Base-by-base conservation (phyloP, 352 stramenopile genomes). In the Phytophthora colocasiae region DNA sequence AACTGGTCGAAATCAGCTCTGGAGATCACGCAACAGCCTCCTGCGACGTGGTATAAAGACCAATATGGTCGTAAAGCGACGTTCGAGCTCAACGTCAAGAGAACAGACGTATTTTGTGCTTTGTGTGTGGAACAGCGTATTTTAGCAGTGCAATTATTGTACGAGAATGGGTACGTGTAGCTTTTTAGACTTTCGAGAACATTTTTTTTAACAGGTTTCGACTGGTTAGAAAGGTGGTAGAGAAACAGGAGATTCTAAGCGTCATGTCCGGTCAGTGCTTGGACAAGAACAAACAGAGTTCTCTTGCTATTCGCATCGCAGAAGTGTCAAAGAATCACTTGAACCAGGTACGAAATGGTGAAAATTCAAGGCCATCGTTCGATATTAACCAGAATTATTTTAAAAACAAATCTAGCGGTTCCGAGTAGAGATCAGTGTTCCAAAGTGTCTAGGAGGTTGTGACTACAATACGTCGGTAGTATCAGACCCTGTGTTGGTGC, bases 311-410 rank as follows among this genome's bases (percentile, higher is more conserved):
- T 29, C 85, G 85, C 15, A 92, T 93, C 59, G 87, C 87, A 54
- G 81, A 93, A 45, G 85, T 93, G 5, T 93, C 85, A 34, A 93
- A 93, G 69, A 93, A 93, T 64, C 83, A 93, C 45, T 73, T 91
- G 54, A 93, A 93, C 70, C 83, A 91, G 83, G 83, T 92, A 49
- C 7, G 26, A 36, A 40, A 10, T 15, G 7, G 6, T 11, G 14
- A 12, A 22, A 14, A 41, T 3, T 22, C 11, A n/a, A 22, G 19
- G 19, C 19, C 19, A 19, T 19, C 19, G 19, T 19, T 19, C 19
- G 19, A 19, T 19, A 19, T 19, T 19, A 48, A 41, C 53, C 22
- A 55, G 9, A 58, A 31, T 41, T n/a, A 39, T 50, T 40, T 11
- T 6, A 32, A 34, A 34, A 34, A 8, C 4, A 14, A 36, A 36